Percentiles rank a stretch among this genome's conserved stretches.
Evolutionary conservation across 2,329 filamentous ascomycete species (phyloP).

Genomic region (Hymenoscyphus albidus): DNA sequence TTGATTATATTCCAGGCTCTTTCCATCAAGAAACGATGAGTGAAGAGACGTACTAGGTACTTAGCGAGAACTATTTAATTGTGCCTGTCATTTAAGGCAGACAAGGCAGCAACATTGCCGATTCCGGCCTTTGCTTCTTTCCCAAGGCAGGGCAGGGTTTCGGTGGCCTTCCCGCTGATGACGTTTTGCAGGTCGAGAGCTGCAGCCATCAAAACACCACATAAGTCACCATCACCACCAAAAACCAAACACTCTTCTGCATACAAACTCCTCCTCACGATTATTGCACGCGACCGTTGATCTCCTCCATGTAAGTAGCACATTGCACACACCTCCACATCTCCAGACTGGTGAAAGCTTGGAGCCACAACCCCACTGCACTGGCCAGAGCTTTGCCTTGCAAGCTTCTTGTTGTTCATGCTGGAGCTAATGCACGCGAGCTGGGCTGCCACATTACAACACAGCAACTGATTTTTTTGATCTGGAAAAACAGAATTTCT

Average conservation of each 20-base stretch:
- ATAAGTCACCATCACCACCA: not conserved
- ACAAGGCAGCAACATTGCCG: too few species aligned
- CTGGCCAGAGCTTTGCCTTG: too few species aligned
- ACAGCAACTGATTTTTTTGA: conserved; percentile 21
- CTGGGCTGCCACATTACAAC: not conserved
- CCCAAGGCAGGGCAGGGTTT: not conserved
- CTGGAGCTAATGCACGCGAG: not conserved
- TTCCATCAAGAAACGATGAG: too few species aligned
- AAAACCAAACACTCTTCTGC: not conserved
- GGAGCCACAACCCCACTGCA: not conserved
- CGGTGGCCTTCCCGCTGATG: conserved; percentile 6
- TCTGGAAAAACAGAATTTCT: conserved; percentile 24
- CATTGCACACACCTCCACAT: not conserved
- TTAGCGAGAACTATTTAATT: too few species aligned
- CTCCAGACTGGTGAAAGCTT: not conserved
- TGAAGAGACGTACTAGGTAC: too few species aligned
- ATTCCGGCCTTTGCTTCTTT: too few species aligned
- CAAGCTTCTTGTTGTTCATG: not conserved
- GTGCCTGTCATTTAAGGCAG: too few species aligned
- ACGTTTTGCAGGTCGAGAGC: conserved; percentile 2
- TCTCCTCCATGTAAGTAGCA: not conserved
- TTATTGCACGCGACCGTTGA: not conserved
- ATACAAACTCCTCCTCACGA: not conserved
- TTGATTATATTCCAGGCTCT: too few species aligned
- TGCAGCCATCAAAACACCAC: not conserved